Evolutionary conservation across 768 basidiomycete genomes (phyloP).

Genomic region (Peribolospora kevripleyi): DNA sequence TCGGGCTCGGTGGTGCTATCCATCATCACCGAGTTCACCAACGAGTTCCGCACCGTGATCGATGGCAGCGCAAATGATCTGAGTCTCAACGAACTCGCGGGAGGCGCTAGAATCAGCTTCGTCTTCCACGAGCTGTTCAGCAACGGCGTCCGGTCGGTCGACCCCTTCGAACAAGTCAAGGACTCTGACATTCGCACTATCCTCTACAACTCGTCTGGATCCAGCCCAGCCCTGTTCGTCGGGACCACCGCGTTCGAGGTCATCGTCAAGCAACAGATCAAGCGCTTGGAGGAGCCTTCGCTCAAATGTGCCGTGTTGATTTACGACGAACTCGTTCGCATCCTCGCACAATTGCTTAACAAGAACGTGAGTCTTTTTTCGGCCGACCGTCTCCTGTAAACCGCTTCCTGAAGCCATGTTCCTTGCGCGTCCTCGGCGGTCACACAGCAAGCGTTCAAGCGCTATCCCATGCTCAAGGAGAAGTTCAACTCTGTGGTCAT

Average conservation of each 20-base stretch:
- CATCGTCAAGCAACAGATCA: conserved; percentile 97
- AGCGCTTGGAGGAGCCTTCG: conserved; percentile 76
- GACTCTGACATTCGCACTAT: conserved; percentile 92
- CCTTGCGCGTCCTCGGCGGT: neutral
- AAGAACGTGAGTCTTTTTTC: conserved; percentile 46
- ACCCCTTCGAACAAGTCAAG: conserved; percentile 97
- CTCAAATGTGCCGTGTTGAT: conserved; percentile 86
- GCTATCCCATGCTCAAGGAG: conserved; percentile 87
- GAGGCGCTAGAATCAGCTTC: conserved; percentile 93
- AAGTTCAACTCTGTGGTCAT: conserved; percentile 90
- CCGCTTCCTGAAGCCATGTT: neutral
- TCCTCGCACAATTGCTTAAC: conserved; percentile 64
- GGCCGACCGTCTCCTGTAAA: neutral
- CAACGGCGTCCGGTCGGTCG: conserved; percentile 80
- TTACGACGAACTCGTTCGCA: conserved; percentile 91
- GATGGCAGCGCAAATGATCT: conserved; percentile 95
- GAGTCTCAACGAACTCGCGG: conserved; percentile 84
- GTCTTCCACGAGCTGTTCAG: conserved; percentile 98
- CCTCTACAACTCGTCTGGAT: conserved; percentile 94
- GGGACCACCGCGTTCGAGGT: conserved; percentile 94
- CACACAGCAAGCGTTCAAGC: conserved; percentile 69
- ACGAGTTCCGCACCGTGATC: conserved; percentile 86
- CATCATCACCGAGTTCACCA: conserved; percentile 96
- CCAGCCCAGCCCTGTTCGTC: conserved; percentile 85
- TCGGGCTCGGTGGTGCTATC: conserved; percentile 78